A percentile compares a stretch with the other conserved stretches of the same genome.
phyloP scores from a whole-genome alignment of 2,329 filamentous ascomycete species.

The Ceratocystis papillata region DNA sequence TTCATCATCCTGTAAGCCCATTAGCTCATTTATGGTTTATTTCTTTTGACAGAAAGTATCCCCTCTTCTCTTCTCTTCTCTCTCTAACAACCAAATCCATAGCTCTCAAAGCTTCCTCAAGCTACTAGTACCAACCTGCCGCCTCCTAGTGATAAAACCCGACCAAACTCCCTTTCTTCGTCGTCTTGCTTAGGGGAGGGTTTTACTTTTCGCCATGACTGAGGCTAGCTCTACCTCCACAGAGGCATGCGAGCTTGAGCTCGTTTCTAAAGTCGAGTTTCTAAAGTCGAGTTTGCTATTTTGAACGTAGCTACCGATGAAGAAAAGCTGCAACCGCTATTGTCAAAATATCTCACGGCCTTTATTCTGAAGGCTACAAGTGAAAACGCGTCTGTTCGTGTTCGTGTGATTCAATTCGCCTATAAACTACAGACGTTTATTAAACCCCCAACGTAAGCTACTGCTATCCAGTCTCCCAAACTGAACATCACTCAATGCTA shows the following conservation, averaged over 20 bases:
- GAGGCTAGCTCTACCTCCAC: conserved; percentile 28
- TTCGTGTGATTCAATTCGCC: conserved; percentile 51
- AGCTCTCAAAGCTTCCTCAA: no score
- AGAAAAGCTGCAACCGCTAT: conserved; percentile 63
- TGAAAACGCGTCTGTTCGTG: conserved; percentile 65
- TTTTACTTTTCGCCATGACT: conserved; percentile 30
- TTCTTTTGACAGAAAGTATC: no score
- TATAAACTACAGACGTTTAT: conserved; percentile 46
- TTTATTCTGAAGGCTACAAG: conserved; percentile 79
- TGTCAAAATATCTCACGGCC: conserved; percentile 69
- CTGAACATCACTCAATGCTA: neutral
- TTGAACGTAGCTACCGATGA: conserved; percentile 69
- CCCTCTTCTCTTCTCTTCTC: neutral
- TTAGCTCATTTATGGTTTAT: no score
- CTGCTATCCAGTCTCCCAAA: neutral
- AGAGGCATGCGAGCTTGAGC: conserved; percentile 64
- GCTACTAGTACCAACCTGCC: no score
- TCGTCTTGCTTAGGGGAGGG: no score
- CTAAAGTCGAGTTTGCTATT: conserved; percentile 77
- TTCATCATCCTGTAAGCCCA: no score
- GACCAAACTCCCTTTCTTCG: no score
- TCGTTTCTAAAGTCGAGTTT: conserved; percentile 78
- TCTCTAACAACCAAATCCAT: no score
- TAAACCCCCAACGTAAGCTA: conserved; percentile 39
- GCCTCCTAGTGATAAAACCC: neutral